Conservation (phyloP, 495 filamentous ascomycete genomes). For the Lophiostoma macrostomum region DNA sequence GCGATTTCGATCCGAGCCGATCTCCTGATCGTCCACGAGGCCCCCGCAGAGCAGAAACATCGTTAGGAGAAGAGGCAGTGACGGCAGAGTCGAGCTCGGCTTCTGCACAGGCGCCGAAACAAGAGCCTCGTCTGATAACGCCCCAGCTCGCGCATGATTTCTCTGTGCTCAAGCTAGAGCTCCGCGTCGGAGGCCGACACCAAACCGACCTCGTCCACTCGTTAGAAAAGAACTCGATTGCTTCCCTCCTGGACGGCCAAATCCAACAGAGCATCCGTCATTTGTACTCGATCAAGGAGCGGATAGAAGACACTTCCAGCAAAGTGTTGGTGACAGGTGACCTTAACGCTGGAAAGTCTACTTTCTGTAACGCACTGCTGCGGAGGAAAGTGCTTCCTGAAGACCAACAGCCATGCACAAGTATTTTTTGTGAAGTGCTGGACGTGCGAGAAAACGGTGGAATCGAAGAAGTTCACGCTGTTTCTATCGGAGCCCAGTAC, state of each 20-base stretch:
- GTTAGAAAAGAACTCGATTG: slow-evolving; percentile 87
- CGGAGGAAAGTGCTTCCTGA: slow-evolving; percentile 90
- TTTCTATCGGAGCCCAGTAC: slow-evolving; percentile 68
- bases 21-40: slow-evolving; percentile 48
- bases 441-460: slow-evolving; percentile 87
- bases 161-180: slow-evolving; percentile 87
- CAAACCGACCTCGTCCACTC: slow-evolving; percentile 94
- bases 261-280: slow-evolving; percentile 91
- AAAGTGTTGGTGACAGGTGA: slow-evolving; percentile 98
- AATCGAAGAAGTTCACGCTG: slow-evolving; percentile 91
- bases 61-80: slow-evolving; percentile 55
- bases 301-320: slow-evolving; percentile 95
- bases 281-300: slow-evolving; percentile 76
- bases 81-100: slow-evolving; percentile 68
- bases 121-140: slow-evolving; percentile 76
- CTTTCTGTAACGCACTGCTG: slow-evolving; percentile 93
- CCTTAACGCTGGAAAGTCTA: slow-evolving; percentile 95
- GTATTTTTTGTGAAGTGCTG: slow-evolving; percentile 96
- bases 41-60: slow-evolving; percentile 70
- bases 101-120: slow-evolving; percentile 53
- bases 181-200: slow-evolving; percentile 81
- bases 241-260: slow-evolving; percentile 85
- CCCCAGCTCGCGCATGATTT: slow-evolving; percentile 95
- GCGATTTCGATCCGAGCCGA: slow-evolving; percentile 40
- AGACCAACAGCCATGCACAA: slow-evolving; percentile 98